These are phyloP conservation scores for Crithidia fasciculata DNA, from an alignment of 208 protist species.

Conservation along the genomic window DNA sequence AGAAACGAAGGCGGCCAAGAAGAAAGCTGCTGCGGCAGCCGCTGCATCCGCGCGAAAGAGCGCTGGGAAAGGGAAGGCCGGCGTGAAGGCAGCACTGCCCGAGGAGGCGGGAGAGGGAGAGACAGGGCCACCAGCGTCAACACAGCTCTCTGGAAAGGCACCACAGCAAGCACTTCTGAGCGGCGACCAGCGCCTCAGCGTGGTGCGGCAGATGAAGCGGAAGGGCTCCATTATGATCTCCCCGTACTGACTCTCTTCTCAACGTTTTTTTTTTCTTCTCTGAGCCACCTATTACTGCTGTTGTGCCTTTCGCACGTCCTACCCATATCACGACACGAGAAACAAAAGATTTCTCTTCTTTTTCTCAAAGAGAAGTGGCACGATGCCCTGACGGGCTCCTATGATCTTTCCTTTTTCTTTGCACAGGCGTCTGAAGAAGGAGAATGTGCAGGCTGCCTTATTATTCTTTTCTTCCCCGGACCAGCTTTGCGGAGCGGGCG, in stretches of 20 bases:
- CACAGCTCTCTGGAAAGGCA: not conserved
- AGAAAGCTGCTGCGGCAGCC: not conserved
- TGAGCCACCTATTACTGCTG: not conserved
- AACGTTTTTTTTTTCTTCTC: not conserved
- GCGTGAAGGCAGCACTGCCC: not conserved
- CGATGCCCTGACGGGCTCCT: no score
- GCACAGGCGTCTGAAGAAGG: no score
- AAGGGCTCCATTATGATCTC: slow-evolving; percentile 25
- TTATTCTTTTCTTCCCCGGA: no score
- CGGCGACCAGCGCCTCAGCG: slow-evolving; percentile 26
- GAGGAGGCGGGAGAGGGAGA: not conserved
- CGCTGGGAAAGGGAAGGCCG: not conserved
- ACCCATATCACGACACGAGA: no score
- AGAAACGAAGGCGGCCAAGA: not conserved
- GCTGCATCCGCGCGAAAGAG: not conserved
- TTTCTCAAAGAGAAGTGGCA: no score
- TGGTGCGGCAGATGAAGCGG: slow-evolving; percentile 29
- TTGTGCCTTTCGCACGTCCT: not conserved
- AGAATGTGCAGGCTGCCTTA: no score
- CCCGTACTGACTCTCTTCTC: slow-evolving; percentile 15
- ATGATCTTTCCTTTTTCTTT: no score
- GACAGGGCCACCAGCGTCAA: not conserved
- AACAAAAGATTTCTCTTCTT: no score
- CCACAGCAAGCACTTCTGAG: not conserved
- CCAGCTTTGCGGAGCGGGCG: no score